Base-by-base conservation (phyloP, 2,329 filamentous ascomycete genomes). In the Xylariaceae sp. region DNA sequence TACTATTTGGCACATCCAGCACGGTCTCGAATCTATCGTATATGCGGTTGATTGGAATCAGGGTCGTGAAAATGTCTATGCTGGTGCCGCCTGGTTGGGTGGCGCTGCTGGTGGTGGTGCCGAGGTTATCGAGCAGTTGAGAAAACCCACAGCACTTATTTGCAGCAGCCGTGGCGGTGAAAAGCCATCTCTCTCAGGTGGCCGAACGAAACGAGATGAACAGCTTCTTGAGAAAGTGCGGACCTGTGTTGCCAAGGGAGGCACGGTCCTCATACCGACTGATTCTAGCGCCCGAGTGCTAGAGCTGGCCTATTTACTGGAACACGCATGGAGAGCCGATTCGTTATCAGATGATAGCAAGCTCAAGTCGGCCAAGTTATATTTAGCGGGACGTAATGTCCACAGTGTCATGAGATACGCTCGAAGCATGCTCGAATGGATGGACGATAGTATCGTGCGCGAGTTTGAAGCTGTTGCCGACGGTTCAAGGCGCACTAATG, bases 1-100 rank as follows among this genome's bases (percentile, higher is more conserved):
- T 58, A 97, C 94, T 23, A 96, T 99, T 78, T 99, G 94, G 94
- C 93, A 97, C 70, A 92, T 99, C 65, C 93, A 97, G 69, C 92
- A 97, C 77, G 92, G 92, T 0, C 82, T 97, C 71, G 94, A 99
- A 73, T 97, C 92, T 0, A 93, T 99, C 48, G 92, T 99, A 1
- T 97, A 99, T 69, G 93, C 94, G 0, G 90, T 97, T 15, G 93
- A 97, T 71, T 99, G 94, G 94, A 97, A 97, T 68, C 92, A 97
- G 75, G 91, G 89, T n/a, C 86, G 91, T 66, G 94, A 99, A 73
- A 96, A 96, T 75, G 92, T 97, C 13, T 87, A 96, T 61, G 87
- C 93, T 0, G 93, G 93, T 63, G 94, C 94, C 18, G 92, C 93
- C 30, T 97, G 94, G 91, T 81, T 99, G 48, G 91, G 90, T 51